Evolutionary conservation across 345 rosid genomes (phyloP).

Genomic region (Diplotaxis tenuifolia): DNA sequence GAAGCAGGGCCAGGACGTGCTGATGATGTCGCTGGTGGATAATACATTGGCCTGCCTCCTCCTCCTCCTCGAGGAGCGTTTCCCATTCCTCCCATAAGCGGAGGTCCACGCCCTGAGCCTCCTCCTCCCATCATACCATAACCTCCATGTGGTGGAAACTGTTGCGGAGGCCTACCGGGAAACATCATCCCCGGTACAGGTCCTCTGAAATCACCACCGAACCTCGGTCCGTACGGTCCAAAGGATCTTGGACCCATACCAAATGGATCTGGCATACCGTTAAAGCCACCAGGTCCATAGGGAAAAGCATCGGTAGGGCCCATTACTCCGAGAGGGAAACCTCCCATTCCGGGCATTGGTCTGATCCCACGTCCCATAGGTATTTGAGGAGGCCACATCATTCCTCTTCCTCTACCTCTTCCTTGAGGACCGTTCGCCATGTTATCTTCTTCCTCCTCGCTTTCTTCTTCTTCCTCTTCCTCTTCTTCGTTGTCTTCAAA

Average conservation of each 20-base stretch:
- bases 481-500: conserved; percentile 99
- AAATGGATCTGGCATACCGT: conserved; percentile 80
- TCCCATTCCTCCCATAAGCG: conserved; percentile 76
- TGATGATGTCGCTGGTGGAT: conserved; percentile 44
- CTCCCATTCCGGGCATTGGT: conserved; percentile 88
- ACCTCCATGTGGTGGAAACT: conserved; percentile 80
- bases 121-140: conserved; percentile 98
- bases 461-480: conserved; percentile 92
- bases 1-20: conserved; percentile 45
- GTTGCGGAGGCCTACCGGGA: conserved; percentile 91
- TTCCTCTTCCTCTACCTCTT: conserved; percentile 92
- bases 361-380: conserved; percentile 76
- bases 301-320: conserved; percentile 81
- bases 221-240: conserved; percentile 86
- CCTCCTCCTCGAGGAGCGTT: conserved; percentile 56
- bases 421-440: conserved; percentile 58
- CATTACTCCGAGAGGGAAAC: conserved; percentile 73
- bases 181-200: conserved; percentile 86
- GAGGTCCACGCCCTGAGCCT: conserved; percentile 81
- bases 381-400: conserved; percentile 95
- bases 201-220: conserved; percentile 83
- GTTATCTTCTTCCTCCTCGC: conserved; percentile 66
- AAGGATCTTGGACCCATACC: conserved; percentile 81
- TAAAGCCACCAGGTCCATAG: conserved; percentile 76
- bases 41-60: conserved; percentile 59